These are phyloP conservation scores for Dipsacomyces acuminosporus DNA, from an alignment of 371 early-diverging fungal genomes.

Conservation along the genomic window DNA sequence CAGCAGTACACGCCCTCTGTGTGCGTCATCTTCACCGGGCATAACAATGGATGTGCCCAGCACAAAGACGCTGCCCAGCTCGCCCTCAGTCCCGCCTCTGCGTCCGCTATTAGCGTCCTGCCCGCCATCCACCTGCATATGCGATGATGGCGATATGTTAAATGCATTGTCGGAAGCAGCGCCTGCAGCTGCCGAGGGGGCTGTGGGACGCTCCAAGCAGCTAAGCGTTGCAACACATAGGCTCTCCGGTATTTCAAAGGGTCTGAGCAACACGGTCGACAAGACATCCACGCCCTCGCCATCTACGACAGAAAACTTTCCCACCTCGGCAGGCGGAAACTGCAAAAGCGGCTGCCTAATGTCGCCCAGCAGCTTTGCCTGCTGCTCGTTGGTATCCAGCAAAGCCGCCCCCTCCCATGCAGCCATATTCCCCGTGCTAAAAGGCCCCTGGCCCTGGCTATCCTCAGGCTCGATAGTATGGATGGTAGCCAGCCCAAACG, in stretches of 20 bases:
- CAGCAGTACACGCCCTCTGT: conserved; percentile 57
- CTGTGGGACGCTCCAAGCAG: conserved; percentile 1
- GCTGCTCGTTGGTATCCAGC: conserved; percentile 8
- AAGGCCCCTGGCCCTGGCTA: too few species aligned
- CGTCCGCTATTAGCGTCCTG: neutral
- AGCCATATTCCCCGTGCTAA: neutral
- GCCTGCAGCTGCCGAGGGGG: too few species aligned
- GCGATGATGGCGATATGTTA: too few species aligned
- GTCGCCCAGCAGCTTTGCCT: conserved; percentile 1
- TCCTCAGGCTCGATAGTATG: conserved; percentile 10
- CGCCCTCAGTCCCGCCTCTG: conserved; percentile 2
- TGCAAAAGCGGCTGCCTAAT: neutral
- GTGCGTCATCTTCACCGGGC: conserved; percentile 57
- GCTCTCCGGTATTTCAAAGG: conserved; percentile 40
- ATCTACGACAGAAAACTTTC: conserved; percentile 64
- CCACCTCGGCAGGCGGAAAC: conserved; percentile 40
- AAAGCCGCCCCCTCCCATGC: conserved; percentile 13
- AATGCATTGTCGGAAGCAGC: too few species aligned
- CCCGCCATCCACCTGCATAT: too few species aligned
- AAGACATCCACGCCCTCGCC: conserved; percentile 61
- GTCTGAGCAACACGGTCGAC: conserved; percentile 34
- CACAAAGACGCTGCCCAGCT: conserved; percentile 44
- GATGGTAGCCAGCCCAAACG: conserved; percentile 22
- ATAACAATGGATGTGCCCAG: conserved; percentile 60
- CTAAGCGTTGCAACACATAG: conserved; percentile 15